These are phyloP conservation scores for Sechiopsis laciniata DNA, from an alignment of 306 rosid species.

Conservation along the genomic window DNA sequence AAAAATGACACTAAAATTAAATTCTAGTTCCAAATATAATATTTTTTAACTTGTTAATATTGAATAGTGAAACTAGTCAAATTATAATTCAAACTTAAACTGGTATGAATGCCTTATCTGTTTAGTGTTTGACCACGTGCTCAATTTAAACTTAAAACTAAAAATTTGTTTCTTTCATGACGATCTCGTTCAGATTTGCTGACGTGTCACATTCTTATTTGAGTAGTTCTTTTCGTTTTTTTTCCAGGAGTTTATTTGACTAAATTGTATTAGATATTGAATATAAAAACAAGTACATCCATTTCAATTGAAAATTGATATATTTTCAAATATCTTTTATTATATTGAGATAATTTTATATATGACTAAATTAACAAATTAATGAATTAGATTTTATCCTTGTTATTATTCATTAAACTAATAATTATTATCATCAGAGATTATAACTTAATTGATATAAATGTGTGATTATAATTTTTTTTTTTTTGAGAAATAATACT, in stretches of 20 bases:
- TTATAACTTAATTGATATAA: no score
- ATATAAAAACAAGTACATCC: neutral
- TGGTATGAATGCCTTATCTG: slow-evolving; percentile 9
- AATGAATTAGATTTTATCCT: no score
- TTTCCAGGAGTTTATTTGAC: neutral
- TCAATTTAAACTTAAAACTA: neutral
- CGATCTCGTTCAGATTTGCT: neutral
- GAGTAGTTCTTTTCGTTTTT: neutral
- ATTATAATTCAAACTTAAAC: slow-evolving; percentile 6
- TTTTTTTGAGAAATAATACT: no score
- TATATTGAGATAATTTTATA: no score
- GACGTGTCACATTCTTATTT: slow-evolving; percentile 1
- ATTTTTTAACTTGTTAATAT: neutral
- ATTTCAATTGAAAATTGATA: no score
- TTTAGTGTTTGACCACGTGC: slow-evolving; percentile 8
- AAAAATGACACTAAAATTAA: neutral
- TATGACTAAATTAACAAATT: no score
- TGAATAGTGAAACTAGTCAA: slow-evolving; percentile 6
- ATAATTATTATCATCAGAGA: no score
- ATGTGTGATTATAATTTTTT: no score
- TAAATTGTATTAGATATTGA: slow-evolving; percentile 11
- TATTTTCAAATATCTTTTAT: no score
- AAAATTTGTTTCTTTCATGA: neutral
- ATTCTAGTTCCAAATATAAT: neutral
- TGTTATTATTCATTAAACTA: no score